Conservation (phyloP, 352 stramenopile species). For the Phytophthora crassamura region DNA sequence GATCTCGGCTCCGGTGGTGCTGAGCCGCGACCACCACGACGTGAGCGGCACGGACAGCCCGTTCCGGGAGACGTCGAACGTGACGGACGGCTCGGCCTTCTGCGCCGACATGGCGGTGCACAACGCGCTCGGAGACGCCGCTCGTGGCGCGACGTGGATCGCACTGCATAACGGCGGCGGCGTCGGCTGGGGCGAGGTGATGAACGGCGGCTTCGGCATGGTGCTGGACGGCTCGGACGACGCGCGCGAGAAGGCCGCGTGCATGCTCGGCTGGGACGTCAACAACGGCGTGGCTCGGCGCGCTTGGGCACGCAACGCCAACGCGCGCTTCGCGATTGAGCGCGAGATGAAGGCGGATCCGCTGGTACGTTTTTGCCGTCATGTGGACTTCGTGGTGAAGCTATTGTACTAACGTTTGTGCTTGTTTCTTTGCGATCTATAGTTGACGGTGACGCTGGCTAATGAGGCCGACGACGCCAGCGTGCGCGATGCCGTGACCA, state of each 20-base stretch:
- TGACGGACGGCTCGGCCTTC: constrained; percentile 87
- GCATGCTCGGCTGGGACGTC: constrained; percentile 90
- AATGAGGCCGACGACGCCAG: constrained; percentile 50
- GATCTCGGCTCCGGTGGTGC: constrained; percentile 75
- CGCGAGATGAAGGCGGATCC: constrained; percentile 85
- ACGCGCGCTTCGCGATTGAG: constrained; percentile 82
- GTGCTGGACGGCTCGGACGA: constrained; percentile 83
- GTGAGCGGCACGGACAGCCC: constrained; percentile 89
- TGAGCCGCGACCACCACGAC: constrained; percentile 91
- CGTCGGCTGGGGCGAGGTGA: constrained; percentile 89
- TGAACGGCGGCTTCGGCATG: constrained; percentile 90
- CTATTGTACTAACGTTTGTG: constrained; percentile 21
- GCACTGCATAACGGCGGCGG: constrained; percentile 91
- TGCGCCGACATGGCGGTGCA: constrained; percentile 92
- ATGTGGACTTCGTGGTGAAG: neutral
- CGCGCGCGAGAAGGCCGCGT: constrained; percentile 63
- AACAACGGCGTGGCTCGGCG: constrained; percentile 89
- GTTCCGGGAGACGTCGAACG: constrained; percentile 91
- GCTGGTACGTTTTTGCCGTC: constrained; percentile 43
- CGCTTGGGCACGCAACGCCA: constrained; percentile 87
- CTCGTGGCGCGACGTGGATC: constrained; percentile 87
- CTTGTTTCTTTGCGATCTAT: constrained; percentile 16
- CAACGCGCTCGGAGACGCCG: constrained; percentile 88
- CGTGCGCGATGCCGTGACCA: constrained; percentile 53
- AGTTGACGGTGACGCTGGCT: constrained; percentile 66